Percentiles rank a stretch among this genome's conserved stretches.
These are phyloP conservation scores for Hondaea fermentalgiana DNA, from an alignment of 108 stramenopile species.

Conservation along the genomic window DNA sequence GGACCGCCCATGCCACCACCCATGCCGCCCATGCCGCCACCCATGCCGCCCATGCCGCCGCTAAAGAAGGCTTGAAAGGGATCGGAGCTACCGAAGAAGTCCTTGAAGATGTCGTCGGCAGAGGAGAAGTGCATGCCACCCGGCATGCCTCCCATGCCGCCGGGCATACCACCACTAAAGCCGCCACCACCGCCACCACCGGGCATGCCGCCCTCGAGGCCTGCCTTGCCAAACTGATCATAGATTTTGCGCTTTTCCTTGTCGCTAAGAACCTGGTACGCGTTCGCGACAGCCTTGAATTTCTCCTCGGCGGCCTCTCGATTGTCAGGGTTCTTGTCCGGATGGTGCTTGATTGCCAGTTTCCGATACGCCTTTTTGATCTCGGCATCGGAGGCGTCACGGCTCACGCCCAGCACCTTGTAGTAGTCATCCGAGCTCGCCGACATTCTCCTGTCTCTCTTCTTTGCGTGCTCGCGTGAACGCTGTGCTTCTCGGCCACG, in stretches of 20 bases:
- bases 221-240: constrained; percentile 66
- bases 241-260: constrained; percentile 72
- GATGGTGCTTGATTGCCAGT: constrained; percentile 43
- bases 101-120: neutral
- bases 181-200: neutral
- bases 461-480: no score
- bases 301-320: constrained; percentile 26
- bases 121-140: neutral
- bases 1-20: neutral
- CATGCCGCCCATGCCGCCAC: neutral
- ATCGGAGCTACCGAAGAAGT: neutral
- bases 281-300: constrained; percentile 12
- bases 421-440: constrained; percentile 33
- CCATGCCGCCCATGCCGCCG: neutral
- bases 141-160: neutral
- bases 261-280: constrained; percentile 56
- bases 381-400: constrained; percentile 16
- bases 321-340: constrained; percentile 37
- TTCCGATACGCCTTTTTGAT: constrained; percentile 46
- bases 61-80: constrained; percentile 5
- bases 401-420: constrained; percentile 31
- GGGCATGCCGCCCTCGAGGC: neutral
- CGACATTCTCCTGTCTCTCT: neutral
- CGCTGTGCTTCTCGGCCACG: no score
- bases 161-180: neutral